Base-by-base conservation (phyloP, 1,284 basidiomycete genomes). In the Blastosporella zonata region DNA sequence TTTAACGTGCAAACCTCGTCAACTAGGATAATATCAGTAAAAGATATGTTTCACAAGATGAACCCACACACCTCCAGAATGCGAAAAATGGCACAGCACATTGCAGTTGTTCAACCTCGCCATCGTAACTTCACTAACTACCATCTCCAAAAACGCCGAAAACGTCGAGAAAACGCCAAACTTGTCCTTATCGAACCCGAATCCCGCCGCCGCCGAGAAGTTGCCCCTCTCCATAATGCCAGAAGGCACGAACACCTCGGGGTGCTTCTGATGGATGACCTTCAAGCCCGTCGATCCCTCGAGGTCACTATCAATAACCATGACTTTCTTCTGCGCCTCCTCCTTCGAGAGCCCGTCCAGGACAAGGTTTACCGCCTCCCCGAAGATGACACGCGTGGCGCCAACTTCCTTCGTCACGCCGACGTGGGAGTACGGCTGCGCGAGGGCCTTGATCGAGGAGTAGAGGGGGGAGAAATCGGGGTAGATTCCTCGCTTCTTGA, bases 141-240 rank as follows among this genome's bases (percentile, higher is more conserved):
- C 72, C 90, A 93, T 93, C 75, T 93, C 90, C 52, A 91, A 72
- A 75, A 93, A 93, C 3, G 90, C 90, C 42, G 86, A 87, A 71
- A 93, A 93, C 4, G 90, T 93, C 18, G 87, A 90, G 73, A 89
- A 90, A 52, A 90, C 85, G 57, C 86, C 87, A 53, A 83, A 87
- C 65, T 87, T 88, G 57, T 86, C 74, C 39, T 73, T 66, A 7
- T 52, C 50, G 61, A 87, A 91, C 46, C 90, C 90, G 64, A 91
- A 93, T 22, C 90, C 90, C 25, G 90, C 89, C 3, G 90, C 90
- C 6, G 90, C 89, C 33, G 84, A 85, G 66, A 90, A 85, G 68
- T 90, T 90, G 51, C 87, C 82, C 43, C 87, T 78, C 65, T 90
- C 87, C 86, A 88, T 88, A 64, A 90, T 89, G 49, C 90, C 90